Evolutionary conservation across 306 rosid species (phyloP), one percentile per base, ranked within the genome.

Genomic region (Carpinus fangiana): DNA sequence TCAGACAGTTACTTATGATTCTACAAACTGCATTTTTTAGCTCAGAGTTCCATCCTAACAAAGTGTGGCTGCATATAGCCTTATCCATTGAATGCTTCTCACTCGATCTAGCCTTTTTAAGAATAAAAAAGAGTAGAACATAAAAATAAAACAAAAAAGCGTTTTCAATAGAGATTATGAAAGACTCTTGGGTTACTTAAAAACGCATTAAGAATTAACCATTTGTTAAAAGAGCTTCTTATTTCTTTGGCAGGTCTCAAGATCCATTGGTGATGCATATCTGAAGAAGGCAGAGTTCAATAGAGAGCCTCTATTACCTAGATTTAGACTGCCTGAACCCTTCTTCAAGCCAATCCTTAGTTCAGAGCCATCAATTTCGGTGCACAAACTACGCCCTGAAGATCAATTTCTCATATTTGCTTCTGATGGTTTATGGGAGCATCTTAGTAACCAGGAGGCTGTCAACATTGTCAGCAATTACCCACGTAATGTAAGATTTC

Each of bases 401-500:
- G 97, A 93, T 79, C 93, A 88, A 68, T 93, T 89, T 86, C 78
- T 93, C 74, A 86, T 93, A 68, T 90, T 89, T 76, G 98, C 93
- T 82, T 91, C 97, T 31, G 98, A 93, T 78, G 98, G 98, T 70
- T 89, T 93, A 45, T 91, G 98, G 98, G 98, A 93, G 85, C 94
- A 91, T 62, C 94, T 93, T 50, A 88, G 88, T 85, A 93, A 87
- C 90, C 92, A 93, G 75, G 89, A 80, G 78, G 97, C 88, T 12
- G 88, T 90, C 20, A 82, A 91, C 83, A 93, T 91, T 65, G 98
- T 91, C 73, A 80, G 78, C 84, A 87, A 75, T 13, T 78, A 79
- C 76, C 90, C 94, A 9, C 93, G 87, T 0, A 86, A 87, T 41
- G 98, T 93, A 79, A 81, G 84, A 26, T 38, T 80, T 34, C 72